A percentile compares a stretch with the other conserved stretches of the same genome.
Conservation (phyloP, 208 protist species). For the Crithidia sp. region DNA sequence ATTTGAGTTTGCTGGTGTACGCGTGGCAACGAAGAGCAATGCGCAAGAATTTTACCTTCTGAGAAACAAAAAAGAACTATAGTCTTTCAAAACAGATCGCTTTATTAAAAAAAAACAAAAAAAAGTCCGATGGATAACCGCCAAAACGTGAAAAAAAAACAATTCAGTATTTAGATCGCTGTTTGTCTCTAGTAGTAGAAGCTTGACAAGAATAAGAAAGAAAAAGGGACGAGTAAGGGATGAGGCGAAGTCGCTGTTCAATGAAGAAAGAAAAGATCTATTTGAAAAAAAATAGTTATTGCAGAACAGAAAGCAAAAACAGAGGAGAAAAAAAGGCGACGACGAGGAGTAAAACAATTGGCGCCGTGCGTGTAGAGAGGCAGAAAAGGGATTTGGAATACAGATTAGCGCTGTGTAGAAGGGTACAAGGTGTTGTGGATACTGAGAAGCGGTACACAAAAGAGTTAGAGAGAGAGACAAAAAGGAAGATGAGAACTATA, state of each 20-base stretch:
- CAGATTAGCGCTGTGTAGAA: too few relatives aligned
- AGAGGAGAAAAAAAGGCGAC: conserved; percentile 25
- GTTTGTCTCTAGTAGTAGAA: too few relatives aligned
- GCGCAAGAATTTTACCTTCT: too few relatives aligned
- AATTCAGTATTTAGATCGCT: background rate
- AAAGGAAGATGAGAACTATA: too few relatives aligned
- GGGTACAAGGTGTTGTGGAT: too few relatives aligned
- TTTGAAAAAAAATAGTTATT: background rate
- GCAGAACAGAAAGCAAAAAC: background rate
- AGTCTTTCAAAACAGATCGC: background rate
- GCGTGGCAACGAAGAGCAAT: too few relatives aligned
- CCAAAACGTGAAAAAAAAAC: background rate
- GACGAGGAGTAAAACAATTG: background rate
- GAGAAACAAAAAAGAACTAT: too few relatives aligned
- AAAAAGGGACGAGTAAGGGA: background rate
- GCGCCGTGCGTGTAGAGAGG: too few relatives aligned
- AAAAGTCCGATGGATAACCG: background rate
- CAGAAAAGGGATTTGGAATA: too few relatives aligned
- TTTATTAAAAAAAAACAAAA: conserved; percentile 14
- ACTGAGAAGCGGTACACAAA: too few relatives aligned
- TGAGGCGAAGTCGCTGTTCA: background rate
- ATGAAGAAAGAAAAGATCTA: background rate
- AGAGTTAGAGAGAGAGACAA: too few relatives aligned
- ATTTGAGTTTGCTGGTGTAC: too few relatives aligned
- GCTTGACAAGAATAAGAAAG: background rate